Conservation (phyloP, 2,329 filamentous ascomycete species). For the Zopfia rhizophila region DNA sequence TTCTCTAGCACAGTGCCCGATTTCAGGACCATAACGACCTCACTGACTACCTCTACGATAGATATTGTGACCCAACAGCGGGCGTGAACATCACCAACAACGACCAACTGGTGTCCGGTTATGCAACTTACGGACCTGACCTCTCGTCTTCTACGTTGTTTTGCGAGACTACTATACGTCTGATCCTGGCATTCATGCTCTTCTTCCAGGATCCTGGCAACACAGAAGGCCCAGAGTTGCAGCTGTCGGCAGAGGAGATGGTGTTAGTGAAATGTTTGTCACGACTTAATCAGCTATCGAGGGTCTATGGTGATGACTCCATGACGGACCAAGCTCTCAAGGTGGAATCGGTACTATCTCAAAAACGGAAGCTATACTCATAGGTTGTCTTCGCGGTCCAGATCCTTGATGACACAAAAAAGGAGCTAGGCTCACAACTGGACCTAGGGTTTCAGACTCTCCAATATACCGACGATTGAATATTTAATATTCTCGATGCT, state of each 20-base stretch:
- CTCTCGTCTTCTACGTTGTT: slow-evolving; percentile 1
- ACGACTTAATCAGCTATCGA: background rate
- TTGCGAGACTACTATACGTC: background rate
- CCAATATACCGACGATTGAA: background rate
- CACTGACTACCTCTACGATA: background rate
- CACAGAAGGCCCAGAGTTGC: background rate
- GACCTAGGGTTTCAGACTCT: background rate
- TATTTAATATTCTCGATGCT: background rate
- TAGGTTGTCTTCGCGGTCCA: slow-evolving; percentile 24
- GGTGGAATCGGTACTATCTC: background rate
- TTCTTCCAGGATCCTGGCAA: no score
- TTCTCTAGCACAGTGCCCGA: slow-evolving; percentile 6
- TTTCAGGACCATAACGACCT: slow-evolving; percentile 6
- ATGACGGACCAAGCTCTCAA: background rate
- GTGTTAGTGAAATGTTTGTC: slow-evolving; percentile 1
- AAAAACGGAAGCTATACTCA: background rate
- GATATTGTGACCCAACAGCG: slow-evolving; percentile 8
- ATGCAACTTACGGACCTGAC: slow-evolving; percentile 1
- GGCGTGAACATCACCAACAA: background rate
- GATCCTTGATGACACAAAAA: slow-evolving; percentile 21
- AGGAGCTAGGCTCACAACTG: slow-evolving; percentile 7
- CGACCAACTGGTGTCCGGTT: background rate
- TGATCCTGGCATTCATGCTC: no score
- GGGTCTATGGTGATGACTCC: background rate
- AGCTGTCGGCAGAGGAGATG: background rate